These are phyloP conservation scores for Euryodendron excelsum DNA, from an alignment of 148 eudicot genomes.

Conservation along the genomic window DNA sequence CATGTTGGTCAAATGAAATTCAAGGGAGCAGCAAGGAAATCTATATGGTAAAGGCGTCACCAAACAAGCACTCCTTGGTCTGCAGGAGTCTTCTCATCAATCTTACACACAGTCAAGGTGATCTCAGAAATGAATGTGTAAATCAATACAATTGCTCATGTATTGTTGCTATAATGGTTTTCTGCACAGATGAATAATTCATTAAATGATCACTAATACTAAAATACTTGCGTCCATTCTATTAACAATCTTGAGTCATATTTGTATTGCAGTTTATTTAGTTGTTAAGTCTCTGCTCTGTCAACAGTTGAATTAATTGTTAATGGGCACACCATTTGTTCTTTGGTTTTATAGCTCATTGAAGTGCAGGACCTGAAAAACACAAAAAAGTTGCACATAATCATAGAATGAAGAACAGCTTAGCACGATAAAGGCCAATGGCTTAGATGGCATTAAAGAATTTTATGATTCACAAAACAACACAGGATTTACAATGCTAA, in stretches of 20 bases:
- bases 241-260: too few species aligned
- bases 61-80: neutral
- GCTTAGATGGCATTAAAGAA: neutral
- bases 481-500: neutral
- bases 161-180: neutral
- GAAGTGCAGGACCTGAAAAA: too few species aligned
- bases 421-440: neutral
- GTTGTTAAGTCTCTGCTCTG: too few species aligned
- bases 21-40: neutral
- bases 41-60: neutral
- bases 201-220: neutral
- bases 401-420: neutral
- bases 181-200: neutral
- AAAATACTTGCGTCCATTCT: too few species aligned
- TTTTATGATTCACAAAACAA: neutral
- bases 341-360: too few species aligned
- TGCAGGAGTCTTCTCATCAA: neutral
- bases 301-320: too few species aligned
- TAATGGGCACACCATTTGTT: too few species aligned
- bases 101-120: neutral
- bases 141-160: neutral
- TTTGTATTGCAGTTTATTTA: too few species aligned
- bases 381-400: too few species aligned
- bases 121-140: neutral
- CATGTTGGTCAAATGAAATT: constrained; percentile 3